Base-by-base conservation (phyloP, 129 eudicot genomes). In the Centaurea solstitialis region DNA sequence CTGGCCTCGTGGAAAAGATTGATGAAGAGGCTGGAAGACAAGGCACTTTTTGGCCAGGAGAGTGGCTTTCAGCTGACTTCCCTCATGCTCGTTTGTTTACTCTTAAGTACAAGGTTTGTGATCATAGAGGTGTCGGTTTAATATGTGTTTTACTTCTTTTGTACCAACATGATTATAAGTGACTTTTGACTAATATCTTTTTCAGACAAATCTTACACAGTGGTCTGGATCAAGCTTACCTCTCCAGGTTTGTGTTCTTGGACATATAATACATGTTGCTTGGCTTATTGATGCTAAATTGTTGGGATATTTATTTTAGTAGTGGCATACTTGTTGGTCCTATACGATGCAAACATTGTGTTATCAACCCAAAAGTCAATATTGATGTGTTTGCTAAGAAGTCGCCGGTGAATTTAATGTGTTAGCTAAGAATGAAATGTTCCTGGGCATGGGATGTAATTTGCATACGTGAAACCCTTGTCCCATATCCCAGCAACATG, bases 171-270 rank as follows among this genome's bases (percentile, higher is more conserved):
- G 80, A 68, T 81, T 43, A 18, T 81, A 68, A 47, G 43, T 61
- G 66, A 35, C 43, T 28, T 53, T 65, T 38, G 30, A 78, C 40
- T 72, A 17, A 11, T 37, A 30, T 74, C 38, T 37, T 76, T 39
- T 89, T 97, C 91, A 96, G 99, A 89, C 97, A 70, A 96, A 91
- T 88, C 95, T 96, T 33, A 96, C 98, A 18, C 98, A 89, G 87
- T 96, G 99, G 99, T 96, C 99, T 2, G 98, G 99, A n/a, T 94
- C 99, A 70, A 95, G 94, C 85, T 84, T 95, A 71, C 99, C 97
- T 75, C 97, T 93, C 59, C 98, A 91, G 98, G 98, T 93, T 78
- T 75, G 94, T 82, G 65, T 7, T 59, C 21, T 66, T 22, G 23
- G 61, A 23, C 47, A 35, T 53, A 59, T 57, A 75, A 20, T 61